Evolutionary conservation across 768 basidiomycete genomes (phyloP).

Genomic region (Mycena sanguinolenta): DNA sequence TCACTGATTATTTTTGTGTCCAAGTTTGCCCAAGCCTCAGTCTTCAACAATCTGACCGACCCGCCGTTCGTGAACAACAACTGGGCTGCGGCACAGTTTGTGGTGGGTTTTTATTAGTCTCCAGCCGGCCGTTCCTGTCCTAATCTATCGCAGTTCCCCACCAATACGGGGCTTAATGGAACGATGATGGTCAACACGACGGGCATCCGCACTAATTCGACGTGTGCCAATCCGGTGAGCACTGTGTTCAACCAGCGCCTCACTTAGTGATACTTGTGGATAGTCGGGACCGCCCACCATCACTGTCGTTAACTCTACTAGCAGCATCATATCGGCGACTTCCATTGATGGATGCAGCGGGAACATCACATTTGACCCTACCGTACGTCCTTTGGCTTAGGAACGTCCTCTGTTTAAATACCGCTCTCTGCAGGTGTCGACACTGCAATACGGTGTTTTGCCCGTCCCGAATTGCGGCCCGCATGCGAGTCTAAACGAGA

Average conservation of each 20-base stretch:
- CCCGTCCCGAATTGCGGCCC: constrained; percentile 46
- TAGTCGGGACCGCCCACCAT: constrained; percentile 17
- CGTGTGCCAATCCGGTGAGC: constrained; percentile 45
- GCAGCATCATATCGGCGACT: constrained; percentile 44
- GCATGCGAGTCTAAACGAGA: constrained; percentile 36
- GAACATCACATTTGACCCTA: constrained; percentile 45
- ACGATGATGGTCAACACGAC: constrained; percentile 56
- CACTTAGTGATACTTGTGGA: constrained; percentile 12
- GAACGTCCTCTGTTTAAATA: not conserved
- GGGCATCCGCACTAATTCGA: constrained; percentile 49
- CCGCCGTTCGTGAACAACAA: constrained; percentile 56
- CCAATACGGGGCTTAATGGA: constrained; percentile 50
- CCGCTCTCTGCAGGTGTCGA: constrained; percentile 37
- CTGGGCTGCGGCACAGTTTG: constrained; percentile 57
- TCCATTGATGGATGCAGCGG: constrained; percentile 52
- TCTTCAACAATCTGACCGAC: constrained; percentile 50
- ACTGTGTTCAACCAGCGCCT: constrained; percentile 21
- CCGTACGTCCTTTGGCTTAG: constrained; percentile 15
- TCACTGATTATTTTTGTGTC: not conserved
- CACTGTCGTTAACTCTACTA: not conserved
- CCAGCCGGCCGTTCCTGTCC: not conserved
- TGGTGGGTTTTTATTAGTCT: constrained; percentile 23
- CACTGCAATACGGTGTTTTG: constrained; percentile 54
- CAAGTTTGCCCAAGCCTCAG: constrained; percentile 42
- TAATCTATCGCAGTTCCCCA: constrained; percentile 46